These are phyloP conservation scores for Umbellularia californica DNA, from an alignment of 164 flowering plant species.

Conservation along the genomic window DNA sequence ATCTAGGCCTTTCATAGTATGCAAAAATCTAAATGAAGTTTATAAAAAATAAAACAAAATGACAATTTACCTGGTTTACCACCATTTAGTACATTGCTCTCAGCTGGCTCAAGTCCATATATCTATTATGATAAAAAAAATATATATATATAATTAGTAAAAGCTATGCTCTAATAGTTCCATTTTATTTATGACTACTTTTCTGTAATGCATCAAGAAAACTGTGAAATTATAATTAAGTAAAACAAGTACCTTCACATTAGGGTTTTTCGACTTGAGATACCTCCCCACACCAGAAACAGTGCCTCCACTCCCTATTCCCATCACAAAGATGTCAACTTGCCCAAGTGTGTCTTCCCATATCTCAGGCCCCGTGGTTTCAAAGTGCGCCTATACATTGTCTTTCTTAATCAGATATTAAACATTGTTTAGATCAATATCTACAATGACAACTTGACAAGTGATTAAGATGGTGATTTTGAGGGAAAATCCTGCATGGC, in stretches of 20 bases:
- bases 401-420: neutral
- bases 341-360: conserved; percentile 92
- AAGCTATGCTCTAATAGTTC: neutral
- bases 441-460: no score
- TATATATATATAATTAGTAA: no score
- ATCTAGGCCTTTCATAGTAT: no score
- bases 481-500: no score
- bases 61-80: conserved; percentile 79
- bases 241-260: conserved; percentile 64
- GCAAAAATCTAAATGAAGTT: neutral
- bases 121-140: conserved; percentile 33
- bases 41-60: neutral
- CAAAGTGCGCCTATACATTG: conserved; percentile 72
- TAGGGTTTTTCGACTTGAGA: conserved; percentile 84
- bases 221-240: neutral
- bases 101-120: conserved; percentile 93
- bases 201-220: neutral
- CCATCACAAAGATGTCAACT: conserved; percentile 95
- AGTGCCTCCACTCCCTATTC: conserved; percentile 97
- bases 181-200: neutral
- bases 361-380: conserved; percentile 96
- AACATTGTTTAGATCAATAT: neutral
- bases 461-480: no score
- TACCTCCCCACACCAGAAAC: conserved; percentile 90
- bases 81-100: conserved; percentile 82